Evolutionary conservation across 73 alveolate genomes (phyloP), one percentile per base, ranked within the genome.

Genomic region (Symbiodinium pilosum): DNA sequence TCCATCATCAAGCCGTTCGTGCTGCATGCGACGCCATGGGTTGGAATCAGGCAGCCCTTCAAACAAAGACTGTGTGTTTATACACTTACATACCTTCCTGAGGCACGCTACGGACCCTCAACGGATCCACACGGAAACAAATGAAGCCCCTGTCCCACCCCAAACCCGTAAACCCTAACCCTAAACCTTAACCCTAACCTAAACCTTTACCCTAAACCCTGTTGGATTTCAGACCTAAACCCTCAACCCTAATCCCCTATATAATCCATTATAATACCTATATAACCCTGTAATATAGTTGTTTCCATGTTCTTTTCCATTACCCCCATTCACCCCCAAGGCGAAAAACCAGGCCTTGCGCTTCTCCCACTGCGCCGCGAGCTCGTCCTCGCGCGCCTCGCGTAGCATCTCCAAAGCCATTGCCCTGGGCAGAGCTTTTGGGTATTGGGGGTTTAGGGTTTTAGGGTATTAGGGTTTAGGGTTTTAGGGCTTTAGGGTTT

Each of bases 301-400:
- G n/a, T n/a, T n/a, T n/a, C n/a, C n/a, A n/a, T n/a, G n/a, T n/a
- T n/a, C n/a, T n/a, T n/a, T n/a, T n/a, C n/a, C n/a, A n/a, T n/a
- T n/a, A n/a, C n/a, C n/a, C n/a, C n/a, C 59, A 47, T n/a, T 11
- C 40, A 69, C 42, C 40, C 40, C 40, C 14, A n/a, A 14, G 11
- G 16, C 68, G 42, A 20, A 1, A 36, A 42, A 41, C 89, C 88
- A 36, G 34, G 71, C 95, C 95, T 89, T 89, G 32, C 95, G 95
- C 87, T 89, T 89, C 71, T 16, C 44, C 95, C 95, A 89, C 40
- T 89, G 95, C 24, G 95, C 95, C 34, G 73, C 43, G 44, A 89
- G 51, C 32, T 89, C 95, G 52, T 34, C 47, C 14, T 64, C 75
- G 28, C 95, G 69, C 6, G 95, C 95, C 1, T 41, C 69, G 32